phyloP scores from a whole-genome alignment of 2,329 filamentous ascomycete genomes.

The Fusarium papillatum region DNA sequence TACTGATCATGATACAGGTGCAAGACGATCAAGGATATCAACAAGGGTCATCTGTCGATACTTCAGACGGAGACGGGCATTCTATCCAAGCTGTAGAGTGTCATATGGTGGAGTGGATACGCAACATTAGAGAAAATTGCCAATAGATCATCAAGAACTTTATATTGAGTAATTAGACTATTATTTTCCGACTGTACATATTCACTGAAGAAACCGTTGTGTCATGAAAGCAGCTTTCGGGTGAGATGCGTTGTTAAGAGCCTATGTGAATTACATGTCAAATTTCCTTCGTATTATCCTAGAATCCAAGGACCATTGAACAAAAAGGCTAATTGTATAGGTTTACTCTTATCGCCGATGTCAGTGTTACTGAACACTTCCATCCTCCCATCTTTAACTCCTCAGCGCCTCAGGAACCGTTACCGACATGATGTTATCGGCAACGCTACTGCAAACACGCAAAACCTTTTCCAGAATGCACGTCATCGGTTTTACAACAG shows the following conservation, averaged over 20 bases:
- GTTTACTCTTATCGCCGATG: neutral
- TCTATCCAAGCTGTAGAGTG: conserved; percentile 21
- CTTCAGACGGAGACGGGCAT: conserved; percentile 23
- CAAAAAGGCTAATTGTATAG: neutral
- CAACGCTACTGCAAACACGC: neutral
- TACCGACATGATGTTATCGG: neutral
- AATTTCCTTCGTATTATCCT: neutral
- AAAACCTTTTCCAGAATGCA: neutral
- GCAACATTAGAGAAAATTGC: neutral
- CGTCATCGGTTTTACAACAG: neutral
- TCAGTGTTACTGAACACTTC: neutral
- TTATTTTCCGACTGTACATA: neutral
- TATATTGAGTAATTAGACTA: neutral
- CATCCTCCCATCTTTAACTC: neutral
- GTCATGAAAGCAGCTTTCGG: neutral
- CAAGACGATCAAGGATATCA: conserved; percentile 25
- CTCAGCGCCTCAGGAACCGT: neutral
- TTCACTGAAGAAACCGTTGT: no score
- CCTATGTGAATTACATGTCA: neutral
- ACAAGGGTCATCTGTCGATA: conserved; percentile 20
- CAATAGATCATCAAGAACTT: neutral
- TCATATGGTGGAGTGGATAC: neutral
- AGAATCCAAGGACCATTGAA: neutral
- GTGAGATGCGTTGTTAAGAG: neutral
- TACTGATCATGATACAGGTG: neutral